These are phyloP conservation scores for Lithohypha guttulata DNA, from an alignment of 2,329 filamentous ascomycete genomes.

Conservation along the genomic window DNA sequence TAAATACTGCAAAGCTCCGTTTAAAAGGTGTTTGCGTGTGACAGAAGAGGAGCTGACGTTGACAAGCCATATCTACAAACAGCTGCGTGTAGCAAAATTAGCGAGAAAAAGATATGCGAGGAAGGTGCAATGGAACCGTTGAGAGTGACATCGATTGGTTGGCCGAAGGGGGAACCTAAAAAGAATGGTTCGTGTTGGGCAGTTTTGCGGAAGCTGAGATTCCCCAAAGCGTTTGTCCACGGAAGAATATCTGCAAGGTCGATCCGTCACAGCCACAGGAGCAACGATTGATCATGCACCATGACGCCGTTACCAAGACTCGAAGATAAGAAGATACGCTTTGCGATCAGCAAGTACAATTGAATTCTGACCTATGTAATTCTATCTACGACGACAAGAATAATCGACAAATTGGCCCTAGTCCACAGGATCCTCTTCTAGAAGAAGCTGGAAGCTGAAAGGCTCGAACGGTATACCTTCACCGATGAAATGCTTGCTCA, in stretches of 20 bases:
- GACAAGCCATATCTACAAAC: constrained; percentile 2
- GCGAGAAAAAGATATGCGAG: not conserved
- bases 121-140: not conserved
- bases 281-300: not conserved
- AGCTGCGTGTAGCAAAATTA: not conserved
- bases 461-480: constrained; percentile 78
- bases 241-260: no score
- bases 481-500: constrained; percentile 94
- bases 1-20: not conserved
- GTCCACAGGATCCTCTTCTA: constrained; percentile 64
- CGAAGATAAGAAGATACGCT: not conserved
- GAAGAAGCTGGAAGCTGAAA: constrained; percentile 72
- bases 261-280: no score
- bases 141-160: no score
- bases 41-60: constrained; percentile 2
- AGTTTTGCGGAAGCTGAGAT: no score
- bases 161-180: no score
- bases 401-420: constrained; percentile 18
- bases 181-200: no score
- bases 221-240: no score
- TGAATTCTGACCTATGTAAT: no score
- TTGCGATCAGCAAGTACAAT: not conserved
- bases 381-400: constrained; percentile 1
- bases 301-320: not conserved
- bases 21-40: not conserved